These are phyloP conservation scores for Canavalia ensiformis DNA, from an alignment of 306 rosid genomes.

Conservation along the genomic window DNA sequence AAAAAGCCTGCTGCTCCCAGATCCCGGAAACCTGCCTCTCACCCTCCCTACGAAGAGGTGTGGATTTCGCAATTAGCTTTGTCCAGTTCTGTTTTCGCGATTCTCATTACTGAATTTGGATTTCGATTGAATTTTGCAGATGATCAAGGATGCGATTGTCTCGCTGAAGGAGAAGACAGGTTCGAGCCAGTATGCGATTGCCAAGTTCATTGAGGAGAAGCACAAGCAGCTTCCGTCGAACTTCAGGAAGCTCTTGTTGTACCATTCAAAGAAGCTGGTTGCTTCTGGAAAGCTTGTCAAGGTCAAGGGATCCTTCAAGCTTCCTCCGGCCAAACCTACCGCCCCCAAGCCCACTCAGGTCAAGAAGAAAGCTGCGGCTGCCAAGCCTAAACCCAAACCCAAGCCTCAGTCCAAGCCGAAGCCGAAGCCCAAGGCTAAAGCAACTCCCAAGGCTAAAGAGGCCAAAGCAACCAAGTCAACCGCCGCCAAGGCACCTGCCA, in stretches of 20 bases:
- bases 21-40: slow-evolving; percentile 63
- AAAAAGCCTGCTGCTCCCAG: slow-evolving; percentile 59
- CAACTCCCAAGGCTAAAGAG: neutral
- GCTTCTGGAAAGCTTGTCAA: slow-evolving; percentile 69
- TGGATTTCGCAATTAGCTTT: neutral
- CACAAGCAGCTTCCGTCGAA: slow-evolving; percentile 72
- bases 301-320: slow-evolving; percentile 77
- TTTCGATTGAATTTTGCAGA: slow-evolving; percentile 51
- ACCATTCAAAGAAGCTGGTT: slow-evolving; percentile 80
- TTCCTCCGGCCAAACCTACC: slow-evolving; percentile 49
- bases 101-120: slow-evolving; percentile 19
- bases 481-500: neutral
- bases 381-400: slow-evolving; percentile 52
- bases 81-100: neutral
- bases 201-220: slow-evolving; percentile 77
- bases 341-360: slow-evolving; percentile 45
- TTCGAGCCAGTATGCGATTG: slow-evolving; percentile 83
- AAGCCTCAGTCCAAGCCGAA: slow-evolving; percentile 31
- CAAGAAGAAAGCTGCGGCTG: slow-evolving; percentile 58
- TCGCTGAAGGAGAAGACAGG: slow-evolving; percentile 75
- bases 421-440: slow-evolving; percentile 8
- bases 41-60: slow-evolving; percentile 91
- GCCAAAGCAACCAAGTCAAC: slow-evolving; percentile 45
- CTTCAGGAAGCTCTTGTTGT: slow-evolving; percentile 76
- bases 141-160: slow-evolving; percentile 86